phyloP scores from a whole-genome alignment of 495 filamentous ascomycete species.

The Glutinoglossum americanum region DNA sequence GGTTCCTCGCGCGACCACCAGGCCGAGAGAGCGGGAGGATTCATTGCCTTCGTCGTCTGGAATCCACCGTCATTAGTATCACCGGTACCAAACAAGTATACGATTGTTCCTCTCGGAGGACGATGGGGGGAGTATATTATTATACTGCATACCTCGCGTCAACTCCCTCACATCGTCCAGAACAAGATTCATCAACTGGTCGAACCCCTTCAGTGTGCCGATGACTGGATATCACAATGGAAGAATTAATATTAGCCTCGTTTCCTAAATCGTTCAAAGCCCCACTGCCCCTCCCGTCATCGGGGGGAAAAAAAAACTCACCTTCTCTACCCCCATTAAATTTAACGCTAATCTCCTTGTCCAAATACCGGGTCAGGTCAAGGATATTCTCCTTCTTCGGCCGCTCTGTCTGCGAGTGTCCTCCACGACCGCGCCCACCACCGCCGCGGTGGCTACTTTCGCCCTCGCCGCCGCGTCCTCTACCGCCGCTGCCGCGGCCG shows the following conservation, averaged over 20 bases:
- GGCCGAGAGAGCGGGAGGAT: slow-evolving; percentile 59
- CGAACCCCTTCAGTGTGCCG: slow-evolving; percentile 80
- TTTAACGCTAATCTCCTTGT: slow-evolving; percentile 84
- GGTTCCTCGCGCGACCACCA: slow-evolving; percentile 83
- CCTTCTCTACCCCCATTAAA: slow-evolving; percentile 92
- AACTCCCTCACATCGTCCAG: slow-evolving; percentile 84
- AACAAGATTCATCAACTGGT: slow-evolving; percentile 94
- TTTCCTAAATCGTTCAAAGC: too few species aligned
- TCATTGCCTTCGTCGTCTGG: slow-evolving; percentile 83
- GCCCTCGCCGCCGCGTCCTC: slow-evolving; percentile 2
- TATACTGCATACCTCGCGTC: slow-evolving; percentile 42
- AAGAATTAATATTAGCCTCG: background rate
- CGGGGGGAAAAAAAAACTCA: too few species aligned
- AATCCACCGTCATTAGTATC: background rate
- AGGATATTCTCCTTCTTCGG: slow-evolving; percentile 98
- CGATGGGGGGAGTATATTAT: too few species aligned
- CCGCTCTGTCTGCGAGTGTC: slow-evolving; percentile 23
- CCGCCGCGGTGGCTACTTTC: slow-evolving; percentile 2
- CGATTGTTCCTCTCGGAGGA: too few species aligned
- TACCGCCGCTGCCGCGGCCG: slow-evolving; percentile 1
- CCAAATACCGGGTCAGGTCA: slow-evolving; percentile 85
- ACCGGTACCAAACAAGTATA: too few species aligned
- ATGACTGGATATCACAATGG: slow-evolving; percentile 32
- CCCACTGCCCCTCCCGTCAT: too few species aligned
- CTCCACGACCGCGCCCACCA: slow-evolving; percentile 8